A percentile compares a stretch with the other conserved stretches of the same genome.
phyloP scores from a whole-genome alignment of 495 filamentous ascomycete genomes.

The Amniculicola lignicola region DNA sequence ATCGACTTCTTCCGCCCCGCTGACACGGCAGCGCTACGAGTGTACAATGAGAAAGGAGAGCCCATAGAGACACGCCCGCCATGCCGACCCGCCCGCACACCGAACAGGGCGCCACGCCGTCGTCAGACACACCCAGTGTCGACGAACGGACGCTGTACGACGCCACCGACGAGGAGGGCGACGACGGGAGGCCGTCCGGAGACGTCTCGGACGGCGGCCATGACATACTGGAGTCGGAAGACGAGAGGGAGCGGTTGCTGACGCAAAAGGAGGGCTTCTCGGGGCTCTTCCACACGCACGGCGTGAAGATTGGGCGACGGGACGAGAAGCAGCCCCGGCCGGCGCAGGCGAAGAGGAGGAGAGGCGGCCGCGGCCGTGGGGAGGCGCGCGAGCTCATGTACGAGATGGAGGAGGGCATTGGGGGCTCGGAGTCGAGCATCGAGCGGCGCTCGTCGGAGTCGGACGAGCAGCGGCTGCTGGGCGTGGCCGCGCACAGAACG shows the following conservation, averaged over 20 bases:
- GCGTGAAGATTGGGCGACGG: constrained; percentile 59
- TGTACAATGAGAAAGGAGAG: too few relatives aligned
- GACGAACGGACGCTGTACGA: constrained; percentile 20
- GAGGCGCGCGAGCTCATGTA: constrained; percentile 33
- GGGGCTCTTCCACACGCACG: constrained; percentile 46
- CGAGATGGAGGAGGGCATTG: constrained; percentile 44
- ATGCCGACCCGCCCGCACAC: constrained; percentile 8
- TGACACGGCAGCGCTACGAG: too few relatives aligned
- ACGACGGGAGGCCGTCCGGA: constrained; percentile 53
- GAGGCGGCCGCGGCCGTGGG: constrained; percentile 6
- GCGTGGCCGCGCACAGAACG: constrained; percentile 13
- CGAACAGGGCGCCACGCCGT: neutral
- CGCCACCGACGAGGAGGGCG: constrained; percentile 11
- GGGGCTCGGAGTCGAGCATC: constrained; percentile 18
- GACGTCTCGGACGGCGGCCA: constrained; percentile 71
- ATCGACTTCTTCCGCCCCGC: too few relatives aligned
- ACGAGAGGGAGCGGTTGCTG: constrained; percentile 78
- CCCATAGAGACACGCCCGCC: too few relatives aligned
- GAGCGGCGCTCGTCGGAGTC: constrained; percentile 31
- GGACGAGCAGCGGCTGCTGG: constrained; percentile 23
- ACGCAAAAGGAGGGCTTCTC: constrained; percentile 52
- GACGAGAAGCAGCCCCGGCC: constrained; percentile 41
- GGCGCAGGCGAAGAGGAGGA: constrained; percentile 36
- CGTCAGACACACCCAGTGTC: constrained; percentile 1
- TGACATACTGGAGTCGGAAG: constrained; percentile 80